phyloP scores from a whole-genome alignment of 345 rosid species.

The Gossypium stocksii region DNA sequence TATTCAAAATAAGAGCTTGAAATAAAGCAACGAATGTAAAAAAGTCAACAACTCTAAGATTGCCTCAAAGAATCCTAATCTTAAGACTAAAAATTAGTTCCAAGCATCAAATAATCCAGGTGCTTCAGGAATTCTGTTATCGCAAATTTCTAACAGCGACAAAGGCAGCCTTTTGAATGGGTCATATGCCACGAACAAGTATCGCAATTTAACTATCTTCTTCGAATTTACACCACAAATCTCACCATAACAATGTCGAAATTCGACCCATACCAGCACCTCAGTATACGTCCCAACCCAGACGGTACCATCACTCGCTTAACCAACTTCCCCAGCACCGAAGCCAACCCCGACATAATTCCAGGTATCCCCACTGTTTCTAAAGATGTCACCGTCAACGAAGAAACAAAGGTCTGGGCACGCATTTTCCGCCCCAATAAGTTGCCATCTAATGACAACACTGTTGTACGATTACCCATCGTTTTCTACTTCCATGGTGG shows the following conservation, averaged over 20 bases:
- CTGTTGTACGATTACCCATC: conserved; percentile 30
- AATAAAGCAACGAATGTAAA: neutral
- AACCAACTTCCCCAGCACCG: neutral
- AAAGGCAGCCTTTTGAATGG: neutral
- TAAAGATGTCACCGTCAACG: conserved; percentile 24
- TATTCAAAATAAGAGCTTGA: too few relatives aligned
- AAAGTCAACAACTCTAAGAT: neutral
- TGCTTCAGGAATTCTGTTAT: neutral
- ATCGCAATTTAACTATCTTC: neutral
- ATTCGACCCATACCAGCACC: conserved; percentile 22
- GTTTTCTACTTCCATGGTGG: conserved; percentile 36
- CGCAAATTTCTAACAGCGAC: neutral
- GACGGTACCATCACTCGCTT: conserved; percentile 24
- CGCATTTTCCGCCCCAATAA: conserved; percentile 24
- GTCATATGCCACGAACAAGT: neutral
- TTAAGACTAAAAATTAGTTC: neutral
- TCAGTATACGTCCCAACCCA: conserved; percentile 5
- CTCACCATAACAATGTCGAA: conserved; percentile 11
- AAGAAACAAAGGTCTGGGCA: neutral
- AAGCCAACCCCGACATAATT: conserved; percentile 9
- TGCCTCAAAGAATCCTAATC: neutral
- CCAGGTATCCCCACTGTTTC: conserved; percentile 15
- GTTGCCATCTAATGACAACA: conserved; percentile 26
- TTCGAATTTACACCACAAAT: neutral
- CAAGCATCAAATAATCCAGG: neutral